phyloP scores from a whole-genome alignment of 1,139 yeast genomes.

The Geotrichum klebahnii region DNA sequence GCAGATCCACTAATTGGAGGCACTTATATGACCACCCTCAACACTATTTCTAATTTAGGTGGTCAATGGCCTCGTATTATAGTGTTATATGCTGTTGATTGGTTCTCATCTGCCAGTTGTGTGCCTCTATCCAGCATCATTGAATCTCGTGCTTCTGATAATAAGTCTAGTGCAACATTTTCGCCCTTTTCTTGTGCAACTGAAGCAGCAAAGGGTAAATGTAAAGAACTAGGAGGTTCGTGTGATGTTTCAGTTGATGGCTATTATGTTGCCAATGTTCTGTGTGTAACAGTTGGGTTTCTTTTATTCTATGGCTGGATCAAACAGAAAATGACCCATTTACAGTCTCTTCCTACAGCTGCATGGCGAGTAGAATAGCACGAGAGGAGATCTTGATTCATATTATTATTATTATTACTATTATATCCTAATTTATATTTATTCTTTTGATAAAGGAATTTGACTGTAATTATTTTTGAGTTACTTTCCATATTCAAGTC shows the following conservation, averaged over 20 bases:
- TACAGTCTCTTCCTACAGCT: constrained; percentile 60
- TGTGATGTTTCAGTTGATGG: constrained; percentile 67
- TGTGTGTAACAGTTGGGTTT: constrained; percentile 68
- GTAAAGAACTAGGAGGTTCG: constrained; percentile 53
- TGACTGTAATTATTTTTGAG: too few relatives aligned
- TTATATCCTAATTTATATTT: too few relatives aligned
- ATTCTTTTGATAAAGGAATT: too few relatives aligned
- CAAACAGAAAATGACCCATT: constrained; percentile 50
- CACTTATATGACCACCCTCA: constrained; percentile 93
- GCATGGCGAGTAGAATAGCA: constrained; percentile 67
- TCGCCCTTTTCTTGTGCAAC: constrained; percentile 44
- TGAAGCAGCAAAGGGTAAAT: constrained; percentile 46
- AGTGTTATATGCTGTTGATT: constrained; percentile 73
- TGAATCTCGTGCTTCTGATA: constrained; percentile 26
- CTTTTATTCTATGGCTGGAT: constrained; percentile 65
- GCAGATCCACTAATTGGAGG: constrained; percentile 97
- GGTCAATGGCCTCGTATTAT: constrained; percentile 95
- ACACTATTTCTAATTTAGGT: constrained; percentile 87
- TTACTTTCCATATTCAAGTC: too few relatives aligned
- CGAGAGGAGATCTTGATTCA: too few relatives aligned
- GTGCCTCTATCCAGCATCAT: too few relatives aligned
- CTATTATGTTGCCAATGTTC: constrained; percentile 67
- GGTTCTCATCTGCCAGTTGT: constrained; percentile 61
- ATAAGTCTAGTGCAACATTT: constrained; percentile 25
- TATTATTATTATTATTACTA: too few relatives aligned